These are phyloP conservation scores for Aspergillus sp. DNA, from an alignment of 2,329 filamentous ascomycete genomes.

Conservation along the genomic window DNA sequence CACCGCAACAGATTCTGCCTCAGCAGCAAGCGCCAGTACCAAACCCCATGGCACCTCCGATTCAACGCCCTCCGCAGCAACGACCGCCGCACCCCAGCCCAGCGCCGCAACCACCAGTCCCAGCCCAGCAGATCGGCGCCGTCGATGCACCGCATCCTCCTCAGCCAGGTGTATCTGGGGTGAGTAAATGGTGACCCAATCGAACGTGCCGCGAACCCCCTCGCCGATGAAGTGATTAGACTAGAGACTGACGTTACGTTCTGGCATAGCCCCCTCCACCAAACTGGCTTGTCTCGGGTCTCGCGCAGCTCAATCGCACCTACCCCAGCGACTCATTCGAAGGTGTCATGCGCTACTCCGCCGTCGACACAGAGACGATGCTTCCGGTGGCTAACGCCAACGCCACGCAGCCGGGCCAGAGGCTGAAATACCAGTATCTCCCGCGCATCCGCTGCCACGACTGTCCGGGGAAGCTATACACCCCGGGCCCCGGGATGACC, in stretches of 20 bases:
- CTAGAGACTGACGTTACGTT: constrained; percentile 6
- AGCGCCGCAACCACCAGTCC: constrained; percentile 16
- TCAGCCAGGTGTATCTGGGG: constrained; percentile 33
- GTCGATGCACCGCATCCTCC: constrained; percentile 37
- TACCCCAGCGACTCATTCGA: constrained; percentile 82
- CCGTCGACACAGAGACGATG: constrained; percentile 64
- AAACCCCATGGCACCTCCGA: constrained; percentile 43
- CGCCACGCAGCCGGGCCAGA: constrained; percentile 44
- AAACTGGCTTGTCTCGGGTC: constrained; percentile 68
- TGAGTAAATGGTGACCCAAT: constrained; percentile 28
- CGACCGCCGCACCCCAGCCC: constrained; percentile 14
- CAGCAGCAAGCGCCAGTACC: constrained; percentile 43
- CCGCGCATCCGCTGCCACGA: constrained; percentile 87
- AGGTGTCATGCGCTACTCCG: constrained; percentile 80
- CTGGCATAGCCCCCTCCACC: constrained; percentile 64
- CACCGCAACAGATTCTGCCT: constrained; percentile 37
- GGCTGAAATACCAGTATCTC: constrained; percentile 70
- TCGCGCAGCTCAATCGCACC: constrained; percentile 58
- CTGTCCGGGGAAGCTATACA: constrained; percentile 90
- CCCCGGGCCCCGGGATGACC: constrained; percentile 72
- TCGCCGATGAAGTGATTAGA: constrained; percentile 6
- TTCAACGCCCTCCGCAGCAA: constrained; percentile 10
- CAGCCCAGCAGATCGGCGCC: constrained; percentile 34
- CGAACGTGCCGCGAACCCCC: constrained; percentile 9
- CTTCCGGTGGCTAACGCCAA: constrained; percentile 47